These are phyloP conservation scores for Phytophthora kernoviae DNA, from an alignment of 352 stramenopile species.

Conservation along the genomic window DNA sequence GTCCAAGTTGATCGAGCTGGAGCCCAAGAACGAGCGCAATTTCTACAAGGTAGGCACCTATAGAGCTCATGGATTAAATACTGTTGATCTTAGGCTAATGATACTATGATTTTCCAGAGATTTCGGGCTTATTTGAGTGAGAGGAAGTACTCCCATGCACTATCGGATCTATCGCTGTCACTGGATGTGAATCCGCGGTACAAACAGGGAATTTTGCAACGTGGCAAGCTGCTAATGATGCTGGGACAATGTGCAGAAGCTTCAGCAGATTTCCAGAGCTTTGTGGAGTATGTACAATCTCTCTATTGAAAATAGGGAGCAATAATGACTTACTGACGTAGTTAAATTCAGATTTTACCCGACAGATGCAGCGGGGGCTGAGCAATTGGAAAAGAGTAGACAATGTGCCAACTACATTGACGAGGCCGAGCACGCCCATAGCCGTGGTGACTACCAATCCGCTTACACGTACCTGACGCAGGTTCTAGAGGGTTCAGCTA, in stretches of 20 bases:
- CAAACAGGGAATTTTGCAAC: slow-evolving; percentile 78
- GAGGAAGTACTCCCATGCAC: slow-evolving; percentile 76
- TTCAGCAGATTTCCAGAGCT: slow-evolving; percentile 55
- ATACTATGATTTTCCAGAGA: slow-evolving; percentile 23
- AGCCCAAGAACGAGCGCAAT: slow-evolving; percentile 80
- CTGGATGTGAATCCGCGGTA: slow-evolving; percentile 79
- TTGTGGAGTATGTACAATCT: slow-evolving; percentile 42
- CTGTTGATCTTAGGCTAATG: not conserved
- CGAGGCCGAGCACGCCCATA: slow-evolving; percentile 68
- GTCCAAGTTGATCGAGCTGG: slow-evolving; percentile 81
- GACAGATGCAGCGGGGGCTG: slow-evolving; percentile 45
- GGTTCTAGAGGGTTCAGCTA: slow-evolving; percentile 67
- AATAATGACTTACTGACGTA: not conserved
- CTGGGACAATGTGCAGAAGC: slow-evolving; percentile 71
- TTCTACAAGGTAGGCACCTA: slow-evolving; percentile 67
- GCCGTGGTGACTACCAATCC: slow-evolving; percentile 66
- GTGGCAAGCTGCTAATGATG: slow-evolving; percentile 83
- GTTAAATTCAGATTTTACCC: slow-evolving; percentile 52
- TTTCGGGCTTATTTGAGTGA: slow-evolving; percentile 84
- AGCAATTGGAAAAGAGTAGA: slow-evolving; percentile 68
- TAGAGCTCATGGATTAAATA: not conserved
- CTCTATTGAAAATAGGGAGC: not conserved
- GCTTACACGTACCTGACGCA: slow-evolving; percentile 70
- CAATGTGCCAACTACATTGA: slow-evolving; percentile 69
- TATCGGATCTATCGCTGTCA: slow-evolving; percentile 73